Evolutionary conservation across 257 asterid species (phyloP), one percentile per base, ranked within the genome.

Genomic region (Paulownia fortunei): DNA sequence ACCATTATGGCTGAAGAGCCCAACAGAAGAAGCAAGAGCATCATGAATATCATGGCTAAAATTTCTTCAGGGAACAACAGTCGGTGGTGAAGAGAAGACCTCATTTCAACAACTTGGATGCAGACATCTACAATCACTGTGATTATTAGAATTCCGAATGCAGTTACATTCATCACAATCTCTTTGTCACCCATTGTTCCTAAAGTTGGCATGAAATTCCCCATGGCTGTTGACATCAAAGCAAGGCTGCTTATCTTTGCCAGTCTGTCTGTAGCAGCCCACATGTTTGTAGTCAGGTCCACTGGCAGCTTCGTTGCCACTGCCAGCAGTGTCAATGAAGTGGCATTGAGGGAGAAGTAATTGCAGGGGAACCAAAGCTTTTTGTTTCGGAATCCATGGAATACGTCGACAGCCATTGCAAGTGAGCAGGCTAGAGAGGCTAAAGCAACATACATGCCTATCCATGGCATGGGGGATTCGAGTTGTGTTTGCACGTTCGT

Each of bases 291-390:
- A 1, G 66, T 70, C 2, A 47, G 56, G 36, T 65, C 74, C 58
- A 65, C 19, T 0, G 81, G 16, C 21, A 63, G 74, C 66, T 76
- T 76, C 80, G 13, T 49, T 52, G 80, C 73, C 32, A 76, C 66
- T 10, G 74, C 7, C 13, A 64, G 10, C 12, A 76, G 8, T 0
- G 80, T 76, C 37, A 76, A 54, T 5, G 56, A 76, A 51, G 80
- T 39, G 0, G 80, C 66, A 36, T 76, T 76, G 30, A 41, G 8
- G 47, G 47, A 5, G 47, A 41, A 41, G 5, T 5, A 41, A 0
- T 10, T 41, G 47, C 47, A 41, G 0, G 79, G 79, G 30, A 74
- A 74, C 79, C 79, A 74, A 0, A 26, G 12, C 18, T 11, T 27
- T 12, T 10, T 6, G 8, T 6, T 6, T 5, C 9, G 47, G 12